phyloP scores from a whole-genome alignment of 2,329 filamentous ascomycete species.

The Emmonsia crescens region DNA sequence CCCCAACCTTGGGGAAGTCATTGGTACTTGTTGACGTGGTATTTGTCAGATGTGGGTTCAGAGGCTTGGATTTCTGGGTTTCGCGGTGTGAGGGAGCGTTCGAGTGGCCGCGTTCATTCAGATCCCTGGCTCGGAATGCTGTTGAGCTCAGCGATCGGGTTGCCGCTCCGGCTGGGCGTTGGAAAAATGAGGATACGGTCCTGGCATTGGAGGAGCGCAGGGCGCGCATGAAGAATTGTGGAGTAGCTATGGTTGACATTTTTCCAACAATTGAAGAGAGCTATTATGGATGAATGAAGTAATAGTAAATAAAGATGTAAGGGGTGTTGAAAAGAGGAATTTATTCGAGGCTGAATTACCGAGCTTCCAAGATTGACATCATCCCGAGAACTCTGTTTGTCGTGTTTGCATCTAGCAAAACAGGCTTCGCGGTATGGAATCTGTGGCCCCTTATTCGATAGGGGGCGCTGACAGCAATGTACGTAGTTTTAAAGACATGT shows the following conservation, averaged over 20 bases:
- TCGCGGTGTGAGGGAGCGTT: slow-evolving; percentile 45
- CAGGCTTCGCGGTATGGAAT: not conserved
- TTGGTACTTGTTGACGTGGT: slow-evolving; percentile 54
- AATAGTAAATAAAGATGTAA: not conserved
- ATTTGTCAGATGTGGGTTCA: slow-evolving; percentile 54
- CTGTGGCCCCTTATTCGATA: not conserved
- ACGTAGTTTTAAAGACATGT: not conserved
- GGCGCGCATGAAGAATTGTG: slow-evolving; percentile 36
- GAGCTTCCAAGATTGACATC: slow-evolving; percentile 30
- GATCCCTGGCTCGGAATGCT: slow-evolving; percentile 22
- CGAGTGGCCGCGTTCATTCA: slow-evolving; percentile 42
- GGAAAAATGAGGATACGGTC: slow-evolving; percentile 10
- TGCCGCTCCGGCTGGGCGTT: slow-evolving; percentile 6
- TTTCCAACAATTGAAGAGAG: not conserved
- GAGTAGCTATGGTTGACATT: slow-evolving; percentile 34
- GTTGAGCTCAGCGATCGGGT: slow-evolving; percentile 24
- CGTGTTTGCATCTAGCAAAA: slow-evolving; percentile 21
- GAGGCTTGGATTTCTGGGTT: slow-evolving; percentile 45
- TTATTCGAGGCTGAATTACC: slow-evolving; percentile 13
- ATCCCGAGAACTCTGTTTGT: slow-evolving; percentile 27
- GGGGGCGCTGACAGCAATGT: no score
- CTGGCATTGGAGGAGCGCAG: slow-evolving; percentile 26
- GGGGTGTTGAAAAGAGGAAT: not conserved
- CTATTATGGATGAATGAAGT: not conserved
- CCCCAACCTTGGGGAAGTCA: slow-evolving; percentile 50